Percentiles rank a stretch among this genome's conserved stretches.
phyloP scores from a whole-genome alignment of 2,329 filamentous ascomycete genomes.

The Diaporthe capsici region DNA sequence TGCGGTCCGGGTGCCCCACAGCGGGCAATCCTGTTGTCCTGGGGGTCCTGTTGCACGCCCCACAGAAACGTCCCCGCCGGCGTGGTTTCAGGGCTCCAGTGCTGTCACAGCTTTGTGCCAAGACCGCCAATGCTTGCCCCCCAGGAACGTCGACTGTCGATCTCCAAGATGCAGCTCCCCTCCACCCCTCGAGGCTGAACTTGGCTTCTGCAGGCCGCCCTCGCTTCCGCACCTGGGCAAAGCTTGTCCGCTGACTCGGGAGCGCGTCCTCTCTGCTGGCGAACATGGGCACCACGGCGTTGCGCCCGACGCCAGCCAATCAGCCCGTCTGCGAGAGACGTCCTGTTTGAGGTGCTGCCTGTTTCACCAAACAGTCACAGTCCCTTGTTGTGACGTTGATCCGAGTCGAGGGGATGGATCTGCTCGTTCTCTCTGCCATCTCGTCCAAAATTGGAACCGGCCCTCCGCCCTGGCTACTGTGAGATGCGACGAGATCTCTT shows the following conservation, averaged over 20 bases:
- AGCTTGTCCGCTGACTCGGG: slow-evolving; percentile 27
- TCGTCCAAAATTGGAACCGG: slow-evolving; percentile 20
- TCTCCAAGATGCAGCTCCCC: not conserved
- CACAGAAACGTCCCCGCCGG: slow-evolving; percentile 18
- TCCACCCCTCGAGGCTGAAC: not conserved
- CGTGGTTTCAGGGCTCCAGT: slow-evolving; percentile 37
- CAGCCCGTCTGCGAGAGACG: not conserved
- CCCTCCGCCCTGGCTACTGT: not conserved
- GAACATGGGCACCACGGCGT: not conserved
- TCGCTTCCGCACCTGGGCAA: slow-evolving; percentile 15
- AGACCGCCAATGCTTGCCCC: slow-evolving; percentile 35
- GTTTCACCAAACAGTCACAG: slow-evolving; percentile 22
- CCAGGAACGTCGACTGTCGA: slow-evolving; percentile 15
- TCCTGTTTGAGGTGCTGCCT: slow-evolving; percentile 12
- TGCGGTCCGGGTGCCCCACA: not conserved
- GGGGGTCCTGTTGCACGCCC: slow-evolving; percentile 8
- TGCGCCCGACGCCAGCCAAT: not conserved
- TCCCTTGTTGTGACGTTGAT: slow-evolving; percentile 25
- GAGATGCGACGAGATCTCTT: slow-evolving; percentile 22
- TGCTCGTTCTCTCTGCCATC: not conserved
- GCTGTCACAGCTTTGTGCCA: slow-evolving; percentile 40
- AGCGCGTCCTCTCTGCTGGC: not conserved
- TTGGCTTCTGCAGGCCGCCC: slow-evolving; percentile 16
- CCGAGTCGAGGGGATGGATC: not conserved
- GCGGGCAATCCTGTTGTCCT: not conserved